Base-by-base conservation (phyloP, 495 filamentous ascomycete species). In the Tuber umbilicatum region DNA sequence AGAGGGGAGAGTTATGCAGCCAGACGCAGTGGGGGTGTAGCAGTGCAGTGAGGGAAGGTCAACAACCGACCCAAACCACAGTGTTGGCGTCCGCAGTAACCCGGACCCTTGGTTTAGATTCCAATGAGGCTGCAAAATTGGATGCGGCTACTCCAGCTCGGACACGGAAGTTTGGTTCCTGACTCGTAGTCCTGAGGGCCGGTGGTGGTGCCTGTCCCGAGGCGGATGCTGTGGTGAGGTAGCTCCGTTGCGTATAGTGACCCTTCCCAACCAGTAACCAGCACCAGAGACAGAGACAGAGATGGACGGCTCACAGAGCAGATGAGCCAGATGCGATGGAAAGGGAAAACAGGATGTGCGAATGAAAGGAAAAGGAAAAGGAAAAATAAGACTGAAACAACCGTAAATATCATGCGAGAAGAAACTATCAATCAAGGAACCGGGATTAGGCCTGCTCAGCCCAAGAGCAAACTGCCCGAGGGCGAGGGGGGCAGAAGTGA, bases 1-100 rank as follows among this genome's bases (percentile, higher is more conserved):
- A 72, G 40, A 64, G 71, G 71, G 37, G 42, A 55, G 27, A 35
- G 35, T 64, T 35, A 64, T 64, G 55, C 55, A 64, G 55, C 55
- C 55, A 64, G 12, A 64, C 40, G 69, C 55, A 45, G 73, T 50
- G 68, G 69, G 71, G 75, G 55, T 41, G 73, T 71, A 64, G 69
- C 45, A 70, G 39, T 50, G 23, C 42, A 38, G 27, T 39, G 74
- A 68, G 39, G 70, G 31, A 64, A 64, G 47, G 71, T 68, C 70
- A 70, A 69, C 69, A 69, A 79, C 55, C 55, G 55, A 64, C 78
- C 50, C 75, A 79, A 79, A 79, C 77, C 77, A 79, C 77, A 76
- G 75, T 72, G 69, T 67, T 47, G 68, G 73, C 69, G 73, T 71
- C 35, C 42, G 75, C 69, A 72, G 75, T 74, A 74, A 71, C 60